Evolutionary conservation across 2,329 filamentous ascomycete species (phyloP).

Genomic region (Clonostachys chloroleuca): DNA sequence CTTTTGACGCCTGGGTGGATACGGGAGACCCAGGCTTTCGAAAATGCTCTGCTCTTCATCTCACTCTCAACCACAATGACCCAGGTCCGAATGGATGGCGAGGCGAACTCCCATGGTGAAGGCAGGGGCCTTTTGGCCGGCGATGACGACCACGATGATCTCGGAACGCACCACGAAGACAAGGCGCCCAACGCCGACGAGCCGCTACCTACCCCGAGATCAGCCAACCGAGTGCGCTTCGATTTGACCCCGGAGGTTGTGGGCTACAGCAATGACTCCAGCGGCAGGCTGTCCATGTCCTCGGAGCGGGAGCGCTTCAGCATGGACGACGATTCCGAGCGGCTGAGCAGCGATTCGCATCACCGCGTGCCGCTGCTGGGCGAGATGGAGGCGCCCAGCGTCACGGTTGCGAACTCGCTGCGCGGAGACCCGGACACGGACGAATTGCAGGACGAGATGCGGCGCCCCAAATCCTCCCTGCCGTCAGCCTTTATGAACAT

Average conservation of each 20-base stretch:
- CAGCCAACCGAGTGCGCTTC: slow-evolving; percentile 72
- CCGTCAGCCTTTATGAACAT: slow-evolving; percentile 97
- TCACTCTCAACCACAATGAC: slow-evolving; percentile 16
- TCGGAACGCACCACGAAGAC: slow-evolving; percentile 7
- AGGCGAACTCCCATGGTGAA: slow-evolving; percentile 19
- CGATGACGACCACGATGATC: slow-evolving; percentile 15
- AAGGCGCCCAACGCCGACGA: not conserved
- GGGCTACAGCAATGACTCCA: slow-evolving; percentile 14
- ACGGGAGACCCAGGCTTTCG: not conserved
- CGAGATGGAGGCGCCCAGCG: slow-evolving; percentile 77
- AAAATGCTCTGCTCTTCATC: not conserved
- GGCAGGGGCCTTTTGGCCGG: slow-evolving; percentile 19
- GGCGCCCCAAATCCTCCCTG: slow-evolving; percentile 78
- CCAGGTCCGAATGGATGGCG: slow-evolving; percentile 15
- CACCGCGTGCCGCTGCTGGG: slow-evolving; percentile 72
- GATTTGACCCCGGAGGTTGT: slow-evolving; percentile 48
- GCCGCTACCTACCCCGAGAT: slow-evolving; percentile 19
- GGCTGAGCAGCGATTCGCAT: slow-evolving; percentile 43
- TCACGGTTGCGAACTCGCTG: slow-evolving; percentile 56
- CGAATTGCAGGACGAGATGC: slow-evolving; percentile 49
- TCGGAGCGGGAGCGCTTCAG: slow-evolving; percentile 32
- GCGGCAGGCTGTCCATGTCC: slow-evolving; percentile 9
- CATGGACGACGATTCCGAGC: slow-evolving; percentile 38
- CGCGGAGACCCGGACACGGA: slow-evolving; percentile 34
- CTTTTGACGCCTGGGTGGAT: too few species aligned